Base-by-base conservation (phyloP, 1,284 basidiomycete species). In the Puccinia triticina region DNA sequence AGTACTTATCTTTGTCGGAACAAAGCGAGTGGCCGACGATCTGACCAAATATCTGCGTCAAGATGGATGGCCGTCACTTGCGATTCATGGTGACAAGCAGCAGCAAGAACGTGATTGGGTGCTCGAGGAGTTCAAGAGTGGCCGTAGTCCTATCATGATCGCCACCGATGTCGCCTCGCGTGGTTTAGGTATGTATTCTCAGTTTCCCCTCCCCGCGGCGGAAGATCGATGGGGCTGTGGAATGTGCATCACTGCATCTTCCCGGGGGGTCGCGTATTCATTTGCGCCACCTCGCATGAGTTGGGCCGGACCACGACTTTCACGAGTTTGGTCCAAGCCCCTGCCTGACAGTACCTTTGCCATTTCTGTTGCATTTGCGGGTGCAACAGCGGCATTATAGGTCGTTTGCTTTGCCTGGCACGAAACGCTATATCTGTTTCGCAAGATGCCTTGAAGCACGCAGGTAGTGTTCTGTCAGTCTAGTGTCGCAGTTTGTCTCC, bases 51-150 rank as follows among this genome's bases (percentile, higher is more conserved):
- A 95, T 88, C 89, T 98, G 75, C 92, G 95, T 85, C 93, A 94
- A 90, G 95, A 99, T 87, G 96, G 96, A 40, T 99, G 96, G 96
- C 96, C 96, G 43, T 95, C 96, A 16, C 90, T 99, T 76, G 96
- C 96, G 83, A 99, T 99, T 86, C 96, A 99, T 88, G 96, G 96
- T 87, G 96, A 99, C 90, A 98, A 98, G 89, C 93, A 94, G 89
- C 93, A 96, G 93, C 93, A 87, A 86, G 92, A 91, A 76, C 95
- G 96, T 90, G 96, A 99, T 88, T 99, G 97, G 96, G 96, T 99
- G 73, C 90, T 99, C 77, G 90, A 92, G 88, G 97, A 99, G 89
- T 99, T 99, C 91, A 98, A 98, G 90, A 93, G 94, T 83, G 95
- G 97, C 86, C 92, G 95, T 84, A 96, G 94, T 83, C 97, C 97